Evolutionary conservation across 2,329 filamentous ascomycete species (phyloP), one percentile per base, ranked within the genome.

Genomic region (Ophiostoma piceae): DNA sequence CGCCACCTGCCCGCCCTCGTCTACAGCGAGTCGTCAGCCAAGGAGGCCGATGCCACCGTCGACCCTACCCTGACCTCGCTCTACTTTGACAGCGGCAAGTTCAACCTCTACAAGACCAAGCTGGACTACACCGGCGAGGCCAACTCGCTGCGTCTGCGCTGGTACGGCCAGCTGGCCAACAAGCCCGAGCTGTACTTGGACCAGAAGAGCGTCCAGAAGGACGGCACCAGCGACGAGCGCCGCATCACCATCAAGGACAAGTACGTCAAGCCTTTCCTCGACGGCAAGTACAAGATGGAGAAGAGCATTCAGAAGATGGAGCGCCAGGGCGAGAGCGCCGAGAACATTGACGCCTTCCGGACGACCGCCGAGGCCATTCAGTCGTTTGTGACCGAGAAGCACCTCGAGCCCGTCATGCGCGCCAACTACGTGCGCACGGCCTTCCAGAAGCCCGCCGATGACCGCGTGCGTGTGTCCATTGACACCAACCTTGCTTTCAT

Each of bases 391-490:
- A 86, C 87, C 76, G 85, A 91, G 66, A 87, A 92, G 76, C 85
- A 91, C 69, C 83, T 99, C 19, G 88, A 94, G 77, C 95, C 95
- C 5, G 86, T 97, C 41, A 79, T 99, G 68, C 88, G 95, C 67
- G 95, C 95, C 73, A 97, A 96, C 80, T 98, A 98, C 78, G 91
- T 89, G 54, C 91, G 95, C 72, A 96, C 93, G 0, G 95, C 95
- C 0, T 99, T 98, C 82, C 95, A 99, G 79, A 97, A 97, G 74
- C 95, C 95, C 6, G 88, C 92, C 16, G 94, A 99, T 77, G 89
- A 96, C 78, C 90, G 92, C 26, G 89, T 99, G 66, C 89, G 95
- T 69, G 92, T 99, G 75, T 94, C 93, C 6, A 91, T 99, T 71
- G 95, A 99, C 78, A 97, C 93, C 0, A 88, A 96, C 74, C 84